Evolutionary conservation across 805 yeast species (phyloP), one percentile per base, ranked within the genome.

Genomic region (Pichia cabralensis): DNA sequence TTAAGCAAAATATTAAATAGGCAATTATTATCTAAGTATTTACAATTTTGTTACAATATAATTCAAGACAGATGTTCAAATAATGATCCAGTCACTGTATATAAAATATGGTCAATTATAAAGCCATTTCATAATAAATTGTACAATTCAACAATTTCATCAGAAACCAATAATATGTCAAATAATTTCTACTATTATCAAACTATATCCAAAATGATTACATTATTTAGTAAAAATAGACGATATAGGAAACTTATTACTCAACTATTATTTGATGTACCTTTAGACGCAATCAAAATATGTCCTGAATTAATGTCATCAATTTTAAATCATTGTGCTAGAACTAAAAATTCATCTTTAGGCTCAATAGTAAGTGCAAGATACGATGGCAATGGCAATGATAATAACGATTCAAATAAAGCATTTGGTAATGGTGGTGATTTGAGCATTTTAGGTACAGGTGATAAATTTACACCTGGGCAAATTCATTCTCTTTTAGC

Each of bases 221-320:
- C 43, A 9, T 33, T 40, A 6, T 56, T 59, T 25, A 52, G 61
- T 11, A 55, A 51, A 33, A 52, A 48, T 25, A 43, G 37, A 30
- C 41, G 62, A 30, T 59, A 55, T 30, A 40, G 49, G 11, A 14
- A 21, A 3, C 27, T 56, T 19, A 53, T 59, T 5, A 37, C 41
- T 9, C 44, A 48, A 5, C 17, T 60, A 12, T 47, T 60, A 3
- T 38, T 41, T 18, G 44, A 50, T 24, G 35, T 60, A n/a, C 64
- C 64, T 1, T 43, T 58, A 18, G 52, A 54, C 19, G 53, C 62
- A 1, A 53, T 59, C 19, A 46, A 46, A 23, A 44, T 54, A 3
- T 49, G 54, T 18, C 63, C 64, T 1, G 44, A 44, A 14, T 42
- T 60, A 26, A 56, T 59, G 62, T 42, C 51, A 7, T 42, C 61